Conservation (phyloP, 2,329 filamentous ascomycete genomes). For the Aspergillus melleus region DNA sequence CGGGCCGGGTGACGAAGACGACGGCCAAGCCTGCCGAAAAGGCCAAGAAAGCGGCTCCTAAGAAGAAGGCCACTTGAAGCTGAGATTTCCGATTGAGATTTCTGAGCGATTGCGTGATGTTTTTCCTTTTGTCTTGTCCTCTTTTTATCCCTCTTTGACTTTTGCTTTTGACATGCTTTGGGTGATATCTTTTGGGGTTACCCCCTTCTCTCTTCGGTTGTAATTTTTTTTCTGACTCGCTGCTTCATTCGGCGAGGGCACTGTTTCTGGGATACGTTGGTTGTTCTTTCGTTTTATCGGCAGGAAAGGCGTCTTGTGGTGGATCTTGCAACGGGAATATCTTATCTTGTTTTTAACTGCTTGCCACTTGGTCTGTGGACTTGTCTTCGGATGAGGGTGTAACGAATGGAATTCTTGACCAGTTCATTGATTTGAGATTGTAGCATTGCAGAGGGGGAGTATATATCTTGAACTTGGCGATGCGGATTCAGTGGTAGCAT, state of each 20-base stretch:
- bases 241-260: constrained; percentile 15
- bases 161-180: constrained; percentile 17
- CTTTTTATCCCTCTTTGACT: constrained; percentile 13
- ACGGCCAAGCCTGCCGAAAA: constrained; percentile 47
- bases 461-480: neutral
- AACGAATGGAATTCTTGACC: constrained; percentile 23
- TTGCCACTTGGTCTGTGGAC: constrained; percentile 14
- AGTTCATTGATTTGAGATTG: neutral
- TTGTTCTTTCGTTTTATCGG: constrained; percentile 25
- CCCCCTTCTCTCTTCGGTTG: constrained; percentile 30
- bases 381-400: constrained; percentile 12
- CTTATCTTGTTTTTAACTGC: constrained; percentile 15
- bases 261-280: constrained; percentile 22
- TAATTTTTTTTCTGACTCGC: constrained; percentile 28
- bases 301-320: constrained; percentile 39
- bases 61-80: constrained; percentile 32
- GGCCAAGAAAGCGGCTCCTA: constrained; percentile 48
- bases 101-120: constrained; percentile 21
- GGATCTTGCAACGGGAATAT: constrained; percentile 34
- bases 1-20: constrained; percentile 77
- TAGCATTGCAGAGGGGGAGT: neutral
- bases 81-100: constrained; percentile 4
- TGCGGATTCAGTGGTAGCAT: too few species aligned
- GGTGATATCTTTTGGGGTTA: constrained; percentile 23
- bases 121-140: constrained; percentile 11